Conservation (phyloP, 2,329 filamentous ascomycete species). For the Alternaria sp. region DNA sequence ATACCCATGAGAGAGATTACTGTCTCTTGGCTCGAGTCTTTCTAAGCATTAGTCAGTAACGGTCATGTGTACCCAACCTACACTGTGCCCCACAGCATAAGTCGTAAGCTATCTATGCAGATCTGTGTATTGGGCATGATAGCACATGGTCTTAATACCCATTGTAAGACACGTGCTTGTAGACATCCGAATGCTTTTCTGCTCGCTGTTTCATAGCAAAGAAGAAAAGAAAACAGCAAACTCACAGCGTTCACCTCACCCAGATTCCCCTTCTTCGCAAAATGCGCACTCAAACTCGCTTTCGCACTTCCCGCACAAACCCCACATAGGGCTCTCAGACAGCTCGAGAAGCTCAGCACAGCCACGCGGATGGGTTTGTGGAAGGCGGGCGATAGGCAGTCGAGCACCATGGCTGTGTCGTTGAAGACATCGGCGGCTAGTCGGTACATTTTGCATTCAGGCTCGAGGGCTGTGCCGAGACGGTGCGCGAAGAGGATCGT, state of each 20-base stretch:
- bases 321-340: constrained; percentile 76
- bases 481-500: constrained; percentile 87
- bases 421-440: constrained; percentile 89
- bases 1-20: constrained; percentile 89
- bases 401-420: constrained; percentile 83
- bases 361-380: constrained; percentile 64
- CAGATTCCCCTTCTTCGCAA: constrained; percentile 84
- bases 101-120: not conserved
- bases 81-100: not conserved
- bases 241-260: constrained; percentile 86
- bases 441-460: constrained; percentile 89
- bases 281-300: constrained; percentile 88
- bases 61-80: not conserved
- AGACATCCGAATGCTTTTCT: not conserved
- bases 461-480: constrained; percentile 81
- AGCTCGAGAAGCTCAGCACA: constrained; percentile 63
- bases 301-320: constrained; percentile 91
- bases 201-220: not conserved
- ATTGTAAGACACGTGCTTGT: not conserved
- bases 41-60: constrained; percentile 45
- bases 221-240: constrained; percentile 15
- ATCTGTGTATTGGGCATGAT: not conserved
- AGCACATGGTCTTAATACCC: not conserved
- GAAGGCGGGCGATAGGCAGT: constrained; percentile 78
- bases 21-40: constrained; percentile 95